A percentile compares a stretch with the other conserved stretches of the same genome.
These are phyloP conservation scores for Mycena polygramma DNA, from an alignment of 768 basidiomycete species.

Conservation along the genomic window DNA sequence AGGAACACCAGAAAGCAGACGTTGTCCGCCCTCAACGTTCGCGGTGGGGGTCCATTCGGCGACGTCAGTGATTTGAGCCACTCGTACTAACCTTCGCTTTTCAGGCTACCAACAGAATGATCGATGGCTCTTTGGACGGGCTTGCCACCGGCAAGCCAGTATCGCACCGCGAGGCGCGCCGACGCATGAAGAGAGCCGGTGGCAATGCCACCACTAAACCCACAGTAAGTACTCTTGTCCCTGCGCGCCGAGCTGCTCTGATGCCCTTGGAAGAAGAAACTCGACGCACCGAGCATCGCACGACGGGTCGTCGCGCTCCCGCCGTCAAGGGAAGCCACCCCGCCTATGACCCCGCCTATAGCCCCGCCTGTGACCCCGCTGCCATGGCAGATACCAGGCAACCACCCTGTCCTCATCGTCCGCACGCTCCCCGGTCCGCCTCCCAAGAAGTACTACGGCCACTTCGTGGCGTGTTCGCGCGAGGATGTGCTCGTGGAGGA, in stretches of 20 bases:
- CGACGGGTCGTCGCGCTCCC: too few relatives aligned
- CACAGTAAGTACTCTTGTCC: not conserved
- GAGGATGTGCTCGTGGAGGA: slow-evolving; percentile 14
- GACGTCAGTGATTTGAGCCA: not conserved
- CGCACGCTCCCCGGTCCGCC: slow-evolving; percentile 14
- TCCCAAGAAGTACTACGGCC: slow-evolving; percentile 2
- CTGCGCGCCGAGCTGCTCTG: not conserved
- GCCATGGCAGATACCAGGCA: not conserved
- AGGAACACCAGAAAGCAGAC: not conserved
- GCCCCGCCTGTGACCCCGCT: not conserved
- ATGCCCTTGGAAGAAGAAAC: not conserved
- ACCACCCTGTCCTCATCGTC: slow-evolving; percentile 11
- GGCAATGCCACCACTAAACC: not conserved
- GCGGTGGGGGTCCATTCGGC: not conserved
- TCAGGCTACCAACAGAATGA: slow-evolving; percentile 8
- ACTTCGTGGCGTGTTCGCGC: slow-evolving; percentile 18
- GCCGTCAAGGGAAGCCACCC: not conserved
- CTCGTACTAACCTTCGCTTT: not conserved
- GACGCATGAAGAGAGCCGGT: not conserved
- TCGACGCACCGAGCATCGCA: too few relatives aligned
- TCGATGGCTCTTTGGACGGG: not conserved
- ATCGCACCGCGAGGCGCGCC: slow-evolving; percentile 9
- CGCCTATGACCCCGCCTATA: not conserved
- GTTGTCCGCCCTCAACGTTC: not conserved
- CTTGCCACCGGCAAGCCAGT: not conserved